A percentile compares a stretch with the other conserved stretches of the same genome.
Conservation (phyloP, 129 eudicot genomes). For the Kitagawia praeruptora region DNA sequence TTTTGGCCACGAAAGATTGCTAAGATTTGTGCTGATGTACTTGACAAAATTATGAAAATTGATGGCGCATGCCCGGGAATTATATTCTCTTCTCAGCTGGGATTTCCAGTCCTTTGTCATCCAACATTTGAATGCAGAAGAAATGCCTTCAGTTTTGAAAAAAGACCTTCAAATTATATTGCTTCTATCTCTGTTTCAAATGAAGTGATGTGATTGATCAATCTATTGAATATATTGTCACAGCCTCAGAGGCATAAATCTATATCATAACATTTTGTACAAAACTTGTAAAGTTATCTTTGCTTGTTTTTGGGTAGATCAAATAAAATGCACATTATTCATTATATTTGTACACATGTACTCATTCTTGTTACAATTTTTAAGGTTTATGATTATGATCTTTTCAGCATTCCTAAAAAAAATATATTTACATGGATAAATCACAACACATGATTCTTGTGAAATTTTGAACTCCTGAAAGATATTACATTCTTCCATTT, state of each 20-base stretch:
- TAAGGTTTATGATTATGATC: no score
- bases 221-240: neutral
- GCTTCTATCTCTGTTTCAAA: neutral
- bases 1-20: conserved; percentile 31
- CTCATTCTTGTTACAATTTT: neutral
- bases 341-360: neutral
- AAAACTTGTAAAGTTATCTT: neutral
- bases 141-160: neutral
- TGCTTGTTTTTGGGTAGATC: neutral
- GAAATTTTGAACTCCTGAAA: neutral
- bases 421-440: neutral
- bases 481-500: neutral
- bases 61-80: conserved; percentile 26
- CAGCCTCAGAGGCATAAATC: neutral
- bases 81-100: conserved; percentile 28
- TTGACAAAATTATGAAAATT: conserved; percentile 20
- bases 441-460: neutral
- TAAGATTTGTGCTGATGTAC: conserved; percentile 18
- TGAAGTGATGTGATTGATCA: neutral
- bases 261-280: neutral
- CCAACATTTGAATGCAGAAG: conserved; percentile 4
- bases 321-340: neutral
- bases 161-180: neutral
- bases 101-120: conserved; percentile 40
- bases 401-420: neutral